Conservation (phyloP, 2,329 filamentous ascomycete genomes). For the Alternaria gaisen region DNA sequence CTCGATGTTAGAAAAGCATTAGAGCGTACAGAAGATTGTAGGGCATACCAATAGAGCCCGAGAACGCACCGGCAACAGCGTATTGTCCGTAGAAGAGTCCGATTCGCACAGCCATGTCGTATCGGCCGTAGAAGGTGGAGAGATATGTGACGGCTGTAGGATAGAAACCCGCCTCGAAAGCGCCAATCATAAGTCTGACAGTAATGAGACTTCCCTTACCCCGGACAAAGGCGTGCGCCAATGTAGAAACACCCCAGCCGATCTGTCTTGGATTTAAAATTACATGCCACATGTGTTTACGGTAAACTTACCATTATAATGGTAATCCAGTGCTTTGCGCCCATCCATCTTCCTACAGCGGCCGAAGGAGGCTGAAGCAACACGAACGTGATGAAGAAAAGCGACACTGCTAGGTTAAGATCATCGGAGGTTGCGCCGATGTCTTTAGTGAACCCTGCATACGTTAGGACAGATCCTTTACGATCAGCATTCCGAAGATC, state of each 20-base stretch:
- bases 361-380: constrained; percentile 33
- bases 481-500: background rate
- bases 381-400: constrained; percentile 39
- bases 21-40: background rate
- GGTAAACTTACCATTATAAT: constrained; percentile 27
- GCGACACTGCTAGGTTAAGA: constrained; percentile 35
- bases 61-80: constrained; percentile 54
- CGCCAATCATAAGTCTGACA: constrained; percentile 47
- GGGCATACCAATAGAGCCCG: constrained; percentile 48
- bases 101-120: constrained; percentile 55
- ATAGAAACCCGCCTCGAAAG: constrained; percentile 64
- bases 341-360: constrained; percentile 31
- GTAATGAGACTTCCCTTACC: constrained; percentile 29
- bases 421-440: constrained; percentile 32
- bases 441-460: constrained; percentile 32
- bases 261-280: constrained; percentile 20
- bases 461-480: constrained; percentile 3
- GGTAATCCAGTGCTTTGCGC: constrained; percentile 30
- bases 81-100: constrained; percentile 57
- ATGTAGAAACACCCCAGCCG: constrained; percentile 36
- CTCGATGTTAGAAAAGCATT: constrained; percentile 3
- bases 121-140: constrained; percentile 58
- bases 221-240: constrained; percentile 35
- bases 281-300: background rate
- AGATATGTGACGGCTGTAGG: constrained; percentile 63